Evolutionary conservation across 1,139 yeast genomes (phyloP), one percentile per base, ranked within the genome.

Genomic region (Maudiozyma humilis): DNA sequence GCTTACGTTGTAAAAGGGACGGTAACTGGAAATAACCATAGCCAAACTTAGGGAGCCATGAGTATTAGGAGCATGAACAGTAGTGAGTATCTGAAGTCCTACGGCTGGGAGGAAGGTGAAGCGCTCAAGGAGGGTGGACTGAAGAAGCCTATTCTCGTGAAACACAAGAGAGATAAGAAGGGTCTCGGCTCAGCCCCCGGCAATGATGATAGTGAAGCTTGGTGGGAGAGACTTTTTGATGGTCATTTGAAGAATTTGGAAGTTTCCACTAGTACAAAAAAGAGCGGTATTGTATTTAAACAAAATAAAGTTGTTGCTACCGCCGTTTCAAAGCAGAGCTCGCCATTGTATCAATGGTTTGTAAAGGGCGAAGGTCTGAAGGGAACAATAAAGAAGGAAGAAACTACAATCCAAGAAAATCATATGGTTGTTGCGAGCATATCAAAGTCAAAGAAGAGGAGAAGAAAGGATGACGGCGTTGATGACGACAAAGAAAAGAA

Each of bases 191-290:
- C 60, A 36, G 68, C 68, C 3, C 59, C 61, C 8, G 64, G 64
- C 23, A 54, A 55, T 6, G 82, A 76, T 49, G 80, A 82, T 17
- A 51, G 64, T 34, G 96, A 88, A 56, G 82, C 86, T 43, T 91
- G 98, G 98, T 91, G 98, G 98, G 97, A 91, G 54, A 73, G 83
- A 53, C 70, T 89, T 40, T 91, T 91, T 66, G 97, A 91, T 63
- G 96, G 96, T 1, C 96, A 88, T 55, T 72, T 91, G 51, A 86
- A 86, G 59, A 75, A 78, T 17, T 63, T 91, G 40, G 89, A 85
- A 46, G 91, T 88, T 6, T 68, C 59, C 27, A 68, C 60, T 25
- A 59, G 62, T 16, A 54, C 58, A 2, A 53, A 50, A 2, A 62
- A 60, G 3, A 66, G 61, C 3, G 68, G 62, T 2, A 64, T 75